Evolutionary conservation across 352 stramenopile species (phyloP).

Genomic region (Phytophthora citricola): DNA sequence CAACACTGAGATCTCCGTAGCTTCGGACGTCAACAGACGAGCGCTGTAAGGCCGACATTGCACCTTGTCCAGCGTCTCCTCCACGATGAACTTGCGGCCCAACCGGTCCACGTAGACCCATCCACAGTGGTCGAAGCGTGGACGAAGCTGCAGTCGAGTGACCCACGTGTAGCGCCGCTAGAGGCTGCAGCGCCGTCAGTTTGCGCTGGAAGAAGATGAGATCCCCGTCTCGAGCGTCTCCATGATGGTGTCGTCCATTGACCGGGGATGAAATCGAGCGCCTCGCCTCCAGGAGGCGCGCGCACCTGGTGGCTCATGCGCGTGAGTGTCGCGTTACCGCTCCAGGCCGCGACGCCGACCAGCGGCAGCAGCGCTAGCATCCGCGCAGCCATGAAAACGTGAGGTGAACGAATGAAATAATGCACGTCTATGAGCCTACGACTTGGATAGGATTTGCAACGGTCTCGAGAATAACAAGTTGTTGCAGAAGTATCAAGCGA

Average conservation of each 20-base stretch:
- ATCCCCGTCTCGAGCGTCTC: conserved; percentile 87
- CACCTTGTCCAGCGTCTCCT: conserved; percentile 83
- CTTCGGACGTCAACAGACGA: conserved; percentile 74
- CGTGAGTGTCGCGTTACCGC: conserved; percentile 63
- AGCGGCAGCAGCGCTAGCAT: conserved; percentile 70
- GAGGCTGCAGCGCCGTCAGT: conserved; percentile 73
- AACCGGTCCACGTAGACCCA: conserved; percentile 85
- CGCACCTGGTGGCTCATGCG: conserved; percentile 55
- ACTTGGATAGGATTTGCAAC: conserved; percentile 28
- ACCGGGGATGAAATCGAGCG: conserved; percentile 73
- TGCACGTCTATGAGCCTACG: conserved; percentile 20
- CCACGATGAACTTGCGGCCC: conserved; percentile 84
- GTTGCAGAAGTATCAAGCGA: too few relatives aligned
- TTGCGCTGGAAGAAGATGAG: conserved; percentile 83
- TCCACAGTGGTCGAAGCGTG: conserved; percentile 83
- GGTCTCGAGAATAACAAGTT: background rate
- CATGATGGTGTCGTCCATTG: conserved; percentile 89
- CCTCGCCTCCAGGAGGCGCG: conserved; percentile 35
- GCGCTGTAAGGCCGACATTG: conserved; percentile 83
- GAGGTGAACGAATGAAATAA: background rate
- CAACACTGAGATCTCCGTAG: conserved; percentile 81
- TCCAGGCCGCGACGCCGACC: conserved; percentile 66
- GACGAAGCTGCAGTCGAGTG: conserved; percentile 55
- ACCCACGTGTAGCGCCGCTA: conserved; percentile 74
- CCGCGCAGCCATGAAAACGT: conserved; percentile 36